Percentiles rank a stretch among this genome's conserved stretches.
phyloP scores from a whole-genome alignment of 2,329 filamentous ascomycete genomes.

The Cercospora sesami region DNA sequence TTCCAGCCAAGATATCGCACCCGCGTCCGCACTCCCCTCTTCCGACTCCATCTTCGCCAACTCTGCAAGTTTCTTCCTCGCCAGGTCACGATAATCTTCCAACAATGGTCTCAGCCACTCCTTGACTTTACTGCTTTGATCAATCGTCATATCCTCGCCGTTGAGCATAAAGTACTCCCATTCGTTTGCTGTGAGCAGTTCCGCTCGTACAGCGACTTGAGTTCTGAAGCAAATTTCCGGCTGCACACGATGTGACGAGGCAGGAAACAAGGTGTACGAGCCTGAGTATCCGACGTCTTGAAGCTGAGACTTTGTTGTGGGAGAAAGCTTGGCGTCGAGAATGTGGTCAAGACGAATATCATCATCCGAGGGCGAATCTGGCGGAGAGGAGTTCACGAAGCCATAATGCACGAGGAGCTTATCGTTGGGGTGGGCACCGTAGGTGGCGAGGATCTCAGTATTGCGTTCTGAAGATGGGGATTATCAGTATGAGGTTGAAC shows the following conservation, averaged over 20 bases:
- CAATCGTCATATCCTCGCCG: conserved; percentile 37
- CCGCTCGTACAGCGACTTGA: conserved; percentile 46
- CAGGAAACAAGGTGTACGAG: conserved; percentile 37
- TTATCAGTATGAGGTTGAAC: background rate
- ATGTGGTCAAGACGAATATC: conserved; percentile 45
- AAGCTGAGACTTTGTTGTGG: conserved; percentile 38
- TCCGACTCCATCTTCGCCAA: conserved; percentile 13
- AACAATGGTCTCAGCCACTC: conserved; percentile 29
- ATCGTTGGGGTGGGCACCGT: conserved; percentile 71
- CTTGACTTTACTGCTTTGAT: conserved; percentile 32
- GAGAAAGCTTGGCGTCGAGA: conserved; percentile 42
- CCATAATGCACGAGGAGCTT: conserved; percentile 69
- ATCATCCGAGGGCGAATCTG: conserved; percentile 37
- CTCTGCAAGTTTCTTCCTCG: conserved; percentile 26
- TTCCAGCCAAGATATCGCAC: conserved; percentile 26
- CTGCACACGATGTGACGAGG: conserved; percentile 9
- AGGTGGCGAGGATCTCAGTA: conserved; percentile 65
- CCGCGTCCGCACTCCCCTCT: conserved; percentile 12
- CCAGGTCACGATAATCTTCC: conserved; percentile 25
- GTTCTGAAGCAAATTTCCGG: conserved; percentile 48
- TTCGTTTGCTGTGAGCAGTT: conserved; percentile 38
- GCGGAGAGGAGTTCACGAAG: conserved; percentile 42
- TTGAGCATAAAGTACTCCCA: conserved; percentile 43
- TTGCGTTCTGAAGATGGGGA: conserved; percentile 6
- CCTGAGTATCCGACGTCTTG: conserved; percentile 48